phyloP scores from a whole-genome alignment of 371 early-diverging fungal species.

The Apophysomyces elegans region DNA sequence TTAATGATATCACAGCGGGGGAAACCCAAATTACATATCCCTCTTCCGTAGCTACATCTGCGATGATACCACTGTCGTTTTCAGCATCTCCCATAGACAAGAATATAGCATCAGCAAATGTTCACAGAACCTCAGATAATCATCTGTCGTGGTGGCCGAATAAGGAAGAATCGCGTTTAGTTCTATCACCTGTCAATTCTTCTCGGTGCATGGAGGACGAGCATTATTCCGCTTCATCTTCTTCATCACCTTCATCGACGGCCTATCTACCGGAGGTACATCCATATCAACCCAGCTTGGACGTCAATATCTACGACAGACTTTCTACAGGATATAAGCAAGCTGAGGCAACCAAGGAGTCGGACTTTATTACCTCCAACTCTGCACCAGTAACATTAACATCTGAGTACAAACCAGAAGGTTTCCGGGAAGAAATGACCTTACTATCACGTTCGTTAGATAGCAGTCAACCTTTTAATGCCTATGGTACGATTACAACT shows the following conservation, averaged over 20 bases:
- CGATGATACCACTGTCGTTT: neutral
- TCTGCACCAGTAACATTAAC: conserved; percentile 31
- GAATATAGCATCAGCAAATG: neutral
- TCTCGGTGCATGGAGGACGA: conserved; percentile 23
- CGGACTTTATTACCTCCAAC: conserved; percentile 23
- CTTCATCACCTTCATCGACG: conserved; percentile 37
- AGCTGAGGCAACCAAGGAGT: conserved; percentile 30
- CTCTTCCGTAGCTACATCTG: conserved; percentile 7
- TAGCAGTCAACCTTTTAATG: neutral
- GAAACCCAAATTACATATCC: neutral
- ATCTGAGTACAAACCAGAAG: conserved; percentile 42
- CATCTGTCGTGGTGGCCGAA: neutral
- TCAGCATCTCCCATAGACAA: neutral
- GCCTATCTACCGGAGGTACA: conserved; percentile 15
- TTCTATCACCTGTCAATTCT: conserved; percentile 5
- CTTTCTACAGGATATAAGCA: neutral
- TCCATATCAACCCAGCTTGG: neutral
- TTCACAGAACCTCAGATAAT: neutral
- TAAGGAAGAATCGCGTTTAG: conserved; percentile 12
- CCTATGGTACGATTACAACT: neutral
- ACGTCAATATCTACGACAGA: neutral
- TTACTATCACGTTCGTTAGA: conserved; percentile 8
- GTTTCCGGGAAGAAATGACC: conserved; percentile 16
- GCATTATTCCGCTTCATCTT: conserved; percentile 31
- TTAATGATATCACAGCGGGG: neutral